Evolutionary conservation across 2,329 filamentous ascomycete genomes (phyloP).

Genomic region (Cladosporium sp.): DNA sequence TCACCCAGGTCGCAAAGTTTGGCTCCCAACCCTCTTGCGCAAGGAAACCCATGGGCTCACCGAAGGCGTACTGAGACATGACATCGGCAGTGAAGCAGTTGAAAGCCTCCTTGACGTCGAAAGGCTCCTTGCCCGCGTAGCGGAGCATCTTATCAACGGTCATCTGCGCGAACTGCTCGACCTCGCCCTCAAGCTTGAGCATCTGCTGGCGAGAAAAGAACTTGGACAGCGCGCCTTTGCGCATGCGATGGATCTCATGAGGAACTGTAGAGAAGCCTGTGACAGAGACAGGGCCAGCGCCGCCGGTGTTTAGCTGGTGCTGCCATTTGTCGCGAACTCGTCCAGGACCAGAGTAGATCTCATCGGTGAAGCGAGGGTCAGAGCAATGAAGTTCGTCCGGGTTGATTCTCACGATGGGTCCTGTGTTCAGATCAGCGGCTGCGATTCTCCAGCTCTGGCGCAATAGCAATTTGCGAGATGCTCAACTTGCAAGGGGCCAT

Average conservation of each 20-base stretch:
- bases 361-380: conserved; percentile 32
- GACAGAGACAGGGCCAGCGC: conserved; percentile 7
- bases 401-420: conserved; percentile 37
- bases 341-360: conserved; percentile 19
- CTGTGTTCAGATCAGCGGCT: neutral
- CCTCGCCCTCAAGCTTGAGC: conserved; percentile 15
- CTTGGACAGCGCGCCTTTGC: conserved; percentile 17
- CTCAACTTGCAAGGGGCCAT: neutral
- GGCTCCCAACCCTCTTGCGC: conserved; percentile 31
- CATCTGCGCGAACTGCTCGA: conserved; percentile 39
- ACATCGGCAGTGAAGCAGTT: conserved; percentile 53
- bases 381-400: conserved; percentile 39
- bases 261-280: conserved; percentile 46
- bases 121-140: conserved; percentile 46
- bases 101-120: conserved; percentile 27
- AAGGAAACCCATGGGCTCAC: conserved; percentile 47
- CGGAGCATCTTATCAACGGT: conserved; percentile 52
- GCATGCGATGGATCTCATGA: conserved; percentile 23
- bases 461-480: neutral
- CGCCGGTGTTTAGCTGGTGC: conserved; percentile 7
- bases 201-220: conserved; percentile 23
- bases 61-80: conserved; percentile 49
- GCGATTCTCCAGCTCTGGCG: no score
- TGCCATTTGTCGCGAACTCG: conserved; percentile 16
- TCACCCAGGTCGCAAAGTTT: conserved; percentile 9